These are phyloP conservation scores for Anacardium occidentale DNA, from an alignment of 345 rosid genomes.

Conservation along the genomic window DNA sequence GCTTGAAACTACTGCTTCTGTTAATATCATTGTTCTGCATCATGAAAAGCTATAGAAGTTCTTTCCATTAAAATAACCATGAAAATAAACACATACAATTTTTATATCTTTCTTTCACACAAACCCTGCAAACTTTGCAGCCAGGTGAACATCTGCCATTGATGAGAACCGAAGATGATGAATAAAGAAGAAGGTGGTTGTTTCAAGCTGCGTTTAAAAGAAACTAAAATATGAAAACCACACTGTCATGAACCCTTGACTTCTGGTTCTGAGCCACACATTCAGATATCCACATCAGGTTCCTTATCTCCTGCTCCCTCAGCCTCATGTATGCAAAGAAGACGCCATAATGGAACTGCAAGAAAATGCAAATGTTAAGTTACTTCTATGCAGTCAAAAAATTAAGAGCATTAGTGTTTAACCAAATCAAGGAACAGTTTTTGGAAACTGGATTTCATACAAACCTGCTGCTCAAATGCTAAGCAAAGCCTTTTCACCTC, in stretches of 20 bases:
- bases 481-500: slow-evolving; percentile 98
- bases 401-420: neutral
- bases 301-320: slow-evolving; percentile 98
- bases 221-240: slow-evolving; percentile 79
- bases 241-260: slow-evolving; percentile 97
- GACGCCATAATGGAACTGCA: slow-evolving; percentile 92
- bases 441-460: slow-evolving; percentile 9
- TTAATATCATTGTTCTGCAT: neutral
- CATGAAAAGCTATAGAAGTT: neutral
- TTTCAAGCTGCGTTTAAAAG: neutral
- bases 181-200: neutral
- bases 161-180: slow-evolving; percentile 14
- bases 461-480: slow-evolving; percentile 95
- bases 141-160: slow-evolving; percentile 19
- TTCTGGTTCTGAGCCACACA: slow-evolving; percentile 99
- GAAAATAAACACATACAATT: slow-evolving; percentile 1
- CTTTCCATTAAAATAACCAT: neutral
- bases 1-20: neutral
- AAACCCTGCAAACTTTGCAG: slow-evolving; percentile 8
- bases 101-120: slow-evolving; percentile 20
- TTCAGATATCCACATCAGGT: slow-evolving; percentile 97
- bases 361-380: neutral
- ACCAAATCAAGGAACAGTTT: neutral
- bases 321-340: slow-evolving; percentile 96
- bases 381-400: neutral